Evolutionary conservation across 2,329 filamentous ascomycete species (phyloP), one percentile per base, ranked within the genome.

Genomic region (Aureobasidium sp.): DNA sequence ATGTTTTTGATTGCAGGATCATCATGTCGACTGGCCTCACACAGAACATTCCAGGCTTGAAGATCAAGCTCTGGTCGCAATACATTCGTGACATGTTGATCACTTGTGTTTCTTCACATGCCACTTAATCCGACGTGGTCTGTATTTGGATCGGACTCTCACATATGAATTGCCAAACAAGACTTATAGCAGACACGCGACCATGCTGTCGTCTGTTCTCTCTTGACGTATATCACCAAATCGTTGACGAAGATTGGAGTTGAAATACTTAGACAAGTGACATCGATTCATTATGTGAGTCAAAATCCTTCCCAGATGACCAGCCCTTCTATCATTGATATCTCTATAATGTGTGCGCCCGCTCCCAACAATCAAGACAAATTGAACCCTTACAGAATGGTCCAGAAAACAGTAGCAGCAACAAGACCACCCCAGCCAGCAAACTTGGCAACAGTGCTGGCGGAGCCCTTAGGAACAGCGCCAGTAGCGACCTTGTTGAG

Each of bases 401-500:
- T 34, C 59, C 59, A 61, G 41, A 61, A 41, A 30, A 55, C 6
- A 32, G 59, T 39, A 9, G 59, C 59, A 27, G 27, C 59, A 16
- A 62, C 61, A 25, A 52, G n/a, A 29, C 34, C 52, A 44, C 63
- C 21, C 65, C 68, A 72, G 2, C 70, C 70, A 39, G 70, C 69
- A 42, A 69, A 69, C 29, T 64, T 63, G 8, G 67, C 68, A 10
- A 63, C 47, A 58, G 21, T 59, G 45, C 44, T 41, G 36, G 67
- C 68, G 48, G 66, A 66, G 44, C 72, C 70, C 62, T 72, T 67
- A 16, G 75, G 74, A 36, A 73, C 63, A 55, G 73, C 72, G 13
- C 73, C 73, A 13, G 72, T 75, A 9, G 71, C 72, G 32, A 65
- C 42, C 58, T 79, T 69, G 64, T 90, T 85, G n/a, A 94, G 73